Base-by-base conservation (phyloP, 208 protist genomes). In the Acanthamoeba lenticulata region DNA sequence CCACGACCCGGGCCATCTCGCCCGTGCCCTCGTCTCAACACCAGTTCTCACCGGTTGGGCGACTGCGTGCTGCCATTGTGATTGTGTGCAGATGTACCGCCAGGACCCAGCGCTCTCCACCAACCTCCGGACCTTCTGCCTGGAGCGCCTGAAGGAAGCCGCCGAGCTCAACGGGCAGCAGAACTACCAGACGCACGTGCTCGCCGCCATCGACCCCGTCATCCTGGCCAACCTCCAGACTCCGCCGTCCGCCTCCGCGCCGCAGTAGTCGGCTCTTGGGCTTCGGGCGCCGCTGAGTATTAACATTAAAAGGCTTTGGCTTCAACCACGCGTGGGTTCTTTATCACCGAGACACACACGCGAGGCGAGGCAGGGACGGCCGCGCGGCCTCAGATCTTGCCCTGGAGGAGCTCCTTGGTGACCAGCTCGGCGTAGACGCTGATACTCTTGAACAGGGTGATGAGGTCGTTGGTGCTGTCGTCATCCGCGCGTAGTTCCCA, bases 391-490 rank as follows among this genome's bases (percentile, higher is more conserved):
- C 32, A 88, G 29, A 88, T 88, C 79, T 88, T 88, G 44, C 79
- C 88, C 38, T 74, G 40, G 57, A 81, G 88, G 7, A 92, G 42
- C 38, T 72, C 57, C 44, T 49, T 81, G 36, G 67, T 79, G 44
- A 92, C 88, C 11, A 62, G 88, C 88, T 92, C 47, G 88, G 88
- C 88, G 36, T 92, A 92, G 27, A 79, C 24, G 42, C 27, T n/a
- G 29, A 92, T 81, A 24, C 67, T 81, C 88, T 92, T 92, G 3
- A 36, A 62, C 5, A 92, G 40, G 15, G 88, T 81, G 38, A 72
- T 47, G 49, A 72, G 32, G 42, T 92, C 88, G 55, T 92, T 72
- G 38, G 88, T 92, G 62, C 57, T 79, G 62, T 9, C 36, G 40
- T 55, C 32, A 91, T 21, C 27, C 29, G n/a, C 17, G 19, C 32